Base-by-base conservation (phyloP, 345 rosid species). In the Boechera retrofracta region DNA sequence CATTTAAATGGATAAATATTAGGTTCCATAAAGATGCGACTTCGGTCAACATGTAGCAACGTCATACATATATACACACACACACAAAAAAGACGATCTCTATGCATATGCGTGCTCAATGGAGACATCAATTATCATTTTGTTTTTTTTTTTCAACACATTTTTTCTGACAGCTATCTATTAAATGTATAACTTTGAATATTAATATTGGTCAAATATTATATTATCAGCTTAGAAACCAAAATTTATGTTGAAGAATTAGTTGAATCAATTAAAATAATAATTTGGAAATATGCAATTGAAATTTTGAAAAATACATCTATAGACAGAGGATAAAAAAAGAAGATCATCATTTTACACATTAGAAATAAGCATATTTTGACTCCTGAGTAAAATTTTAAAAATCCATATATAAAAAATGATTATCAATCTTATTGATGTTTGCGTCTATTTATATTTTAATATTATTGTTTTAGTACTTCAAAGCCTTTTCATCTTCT, bases 391-490 rank as follows among this genome's bases (percentile, higher is more conserved):
- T 60, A 47, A 33, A 35, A 32, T 33, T 24, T 21, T 21, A 35
- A 61, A 61, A 16, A n/a, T 44, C 33, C 32, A 32, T 58, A 10
- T 15, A 33, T 0, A 36, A 8, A 2, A 36, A 2, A 36, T 0
- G 38, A 33, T 12, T 45, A 24, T 38, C 29, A 54, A 9, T 9
- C 2, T 35, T 51, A n/a, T 53, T 69, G 70, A 69, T 28, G 55
- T 75, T 52, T 44, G 74, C 13, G 69, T 76, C 39, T 32, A 24
- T n/a, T 52, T 5, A 67, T 58, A 58, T 52, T 61, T 24, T 32
- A 54, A 54, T 69, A 77, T 53, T 9, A 68, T 13, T 61, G 31
- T 29, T 76, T 69, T 52, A 48, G 64, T 69, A 69, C 64, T 69
- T 71, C 70, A 44, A 69, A 69, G 21, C 49, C 75, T 69, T 45